Base-by-base conservation (phyloP, 306 rosid genomes). In the Medicago arabica region DNA sequence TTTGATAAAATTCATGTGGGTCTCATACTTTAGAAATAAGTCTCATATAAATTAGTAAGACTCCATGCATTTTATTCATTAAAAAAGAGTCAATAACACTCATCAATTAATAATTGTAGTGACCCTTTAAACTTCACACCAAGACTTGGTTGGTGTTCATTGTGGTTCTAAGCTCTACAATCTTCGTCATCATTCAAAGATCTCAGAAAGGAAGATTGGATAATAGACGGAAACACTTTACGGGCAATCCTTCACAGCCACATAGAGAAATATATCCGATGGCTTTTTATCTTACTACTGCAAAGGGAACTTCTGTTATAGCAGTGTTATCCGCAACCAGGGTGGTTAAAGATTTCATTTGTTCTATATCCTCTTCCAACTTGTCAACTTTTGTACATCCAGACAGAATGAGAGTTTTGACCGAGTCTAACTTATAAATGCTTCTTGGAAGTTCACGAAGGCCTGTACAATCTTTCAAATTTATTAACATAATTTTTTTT, bases 281-380 rank as follows among this genome's bases (percentile, higher is more conserved):
- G 14, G 46, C 74, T 41, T 55, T 71, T 23, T 51, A 9, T 13
- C 44, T 36, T 14, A 18, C 46, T 7, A 81, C 16, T 44, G 71
- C 71, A 7, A 9, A 54, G 6, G 87, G 88, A 0, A 80, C 51
- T 18, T 38, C n/a, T 40, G 60, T 58, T 39, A 87, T 82, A 2
- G 72, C 60, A 17, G 90, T 80, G 21, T 80, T 28, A 36, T 84
- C 83, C 0, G 82, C 88, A 51, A n/a, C 58, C 21, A 51, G 5
- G 23, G 58, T n/a, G 58, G 58, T 51, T 51, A 51, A 51, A n/a
- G 58, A 51, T 51, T 51, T 51, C 58, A 51, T 51, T 51, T 51
- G 58, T 16, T 51, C 58, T 16, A 51, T 51, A 51, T 51, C 58
- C 58, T 51, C 58, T 51, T 51, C 21, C 19, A 51, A 6, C 58